Percentiles rank a stretch among this genome's conserved stretches.
phyloP scores from a whole-genome alignment of 495 filamentous ascomycete species.

The Lasiosphaeriaceae sp. region DNA sequence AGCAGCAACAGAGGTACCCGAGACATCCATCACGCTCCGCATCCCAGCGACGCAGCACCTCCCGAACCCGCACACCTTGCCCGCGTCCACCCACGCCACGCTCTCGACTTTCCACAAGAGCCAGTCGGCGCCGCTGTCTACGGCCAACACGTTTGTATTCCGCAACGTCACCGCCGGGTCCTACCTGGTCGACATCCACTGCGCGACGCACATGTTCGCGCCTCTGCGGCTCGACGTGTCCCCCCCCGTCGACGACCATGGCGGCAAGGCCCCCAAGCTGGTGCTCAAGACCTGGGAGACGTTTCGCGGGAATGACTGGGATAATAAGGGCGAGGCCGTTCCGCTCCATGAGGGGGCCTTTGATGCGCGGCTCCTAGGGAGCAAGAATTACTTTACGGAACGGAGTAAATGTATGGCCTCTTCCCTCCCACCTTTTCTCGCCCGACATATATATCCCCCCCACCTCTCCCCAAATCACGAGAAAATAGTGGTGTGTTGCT shows the following conservation, averaged over 20 bases:
- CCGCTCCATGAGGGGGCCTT: constrained; percentile 39
- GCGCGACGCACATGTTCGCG: constrained; percentile 66
- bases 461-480: too few relatives aligned
- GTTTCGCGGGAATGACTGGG: constrained; percentile 83
- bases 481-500: too few relatives aligned
- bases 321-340: constrained; percentile 67
- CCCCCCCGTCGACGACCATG: constrained; percentile 40
- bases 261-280: constrained; percentile 38
- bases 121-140: constrained; percentile 57
- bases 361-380: constrained; percentile 56
- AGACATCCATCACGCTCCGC: constrained; percentile 29
- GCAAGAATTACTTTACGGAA: constrained; percentile 70
- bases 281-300: constrained; percentile 72
- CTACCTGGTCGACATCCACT: constrained; percentile 79
- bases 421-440: not conserved
- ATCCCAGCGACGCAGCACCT: constrained; percentile 49
- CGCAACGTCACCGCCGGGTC: constrained; percentile 59
- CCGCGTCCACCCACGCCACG: constrained; percentile 69
- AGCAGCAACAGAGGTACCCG: constrained; percentile 4
- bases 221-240: constrained; percentile 72
- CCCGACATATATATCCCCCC: not conserved
- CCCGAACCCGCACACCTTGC: constrained; percentile 53
- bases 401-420: constrained; percentile 60
- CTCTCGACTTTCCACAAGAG: constrained; percentile 50
- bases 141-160: constrained; percentile 69